phyloP scores from a whole-genome alignment of 192 early-diverging fungal species.

The Podila epigama region DNA sequence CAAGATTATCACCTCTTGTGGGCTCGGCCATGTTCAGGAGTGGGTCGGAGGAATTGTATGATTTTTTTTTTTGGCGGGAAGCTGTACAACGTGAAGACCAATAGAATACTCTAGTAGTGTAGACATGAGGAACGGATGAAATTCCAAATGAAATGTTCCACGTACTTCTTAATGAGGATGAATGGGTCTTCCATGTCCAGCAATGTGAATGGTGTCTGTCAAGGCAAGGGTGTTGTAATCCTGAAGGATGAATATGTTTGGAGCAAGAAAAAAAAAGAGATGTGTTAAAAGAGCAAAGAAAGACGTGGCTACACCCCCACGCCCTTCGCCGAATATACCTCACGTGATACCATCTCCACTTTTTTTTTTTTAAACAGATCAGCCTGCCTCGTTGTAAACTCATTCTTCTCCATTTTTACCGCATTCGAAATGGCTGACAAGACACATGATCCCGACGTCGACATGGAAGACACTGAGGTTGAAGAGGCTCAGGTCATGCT shows the following conservation, averaged over 20 bases:
- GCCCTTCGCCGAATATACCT: too few species aligned
- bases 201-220: background rate
- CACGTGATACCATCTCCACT: too few species aligned
- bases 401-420: background rate
- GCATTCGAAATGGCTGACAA: slow-evolving; percentile 8
- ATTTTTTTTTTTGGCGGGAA: background rate
- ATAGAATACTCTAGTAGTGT: too few species aligned
- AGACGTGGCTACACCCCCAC: too few species aligned
- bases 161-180: slow-evolving; percentile 52
- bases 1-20: slow-evolving; percentile 27
- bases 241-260: background rate
- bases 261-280: too few species aligned
- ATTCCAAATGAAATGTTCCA: background rate
- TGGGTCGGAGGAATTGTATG: slow-evolving; percentile 31
- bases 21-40: slow-evolving; percentile 35
- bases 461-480: background rate
- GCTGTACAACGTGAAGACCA: too few species aligned
- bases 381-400: background rate
- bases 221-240: background rate
- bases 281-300: too few species aligned
- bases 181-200: slow-evolving; percentile 46
- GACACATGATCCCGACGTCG: slow-evolving; percentile 1
- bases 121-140: background rate
- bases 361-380: background rate
- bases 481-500: slow-evolving; percentile 54